Evolutionary conservation across 23 red algal genomes (phyloP).

Genomic region (Gracilaria gracilis): DNA sequence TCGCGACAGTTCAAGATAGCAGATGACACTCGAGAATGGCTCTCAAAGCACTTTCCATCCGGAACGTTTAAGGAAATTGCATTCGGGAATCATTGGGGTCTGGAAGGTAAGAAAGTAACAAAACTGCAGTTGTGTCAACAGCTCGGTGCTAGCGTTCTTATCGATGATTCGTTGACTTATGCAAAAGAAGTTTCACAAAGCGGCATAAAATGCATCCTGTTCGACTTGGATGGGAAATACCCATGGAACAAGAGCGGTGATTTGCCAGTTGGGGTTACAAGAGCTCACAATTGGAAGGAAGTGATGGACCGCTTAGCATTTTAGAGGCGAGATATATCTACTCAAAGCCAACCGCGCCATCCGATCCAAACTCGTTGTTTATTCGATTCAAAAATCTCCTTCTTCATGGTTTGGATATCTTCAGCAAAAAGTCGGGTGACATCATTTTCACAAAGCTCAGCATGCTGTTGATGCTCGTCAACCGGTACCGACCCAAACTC

Average conservation of each 20-base stretch:
- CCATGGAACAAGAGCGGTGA: slow-evolving; percentile 82
- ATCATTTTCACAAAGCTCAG: slow-evolving; percentile 14
- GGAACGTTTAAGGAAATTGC: slow-evolving; percentile 62
- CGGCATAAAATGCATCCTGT: slow-evolving; percentile 71
- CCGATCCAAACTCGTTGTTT: slow-evolving; percentile 69
- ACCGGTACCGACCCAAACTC: background rate
- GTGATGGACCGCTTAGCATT: slow-evolving; percentile 48
- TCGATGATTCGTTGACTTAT: slow-evolving; percentile 82
- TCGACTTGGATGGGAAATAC: slow-evolving; percentile 82
- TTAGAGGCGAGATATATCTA: slow-evolving; percentile 16
- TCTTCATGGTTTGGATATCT: slow-evolving; percentile 51
- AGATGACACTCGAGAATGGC: slow-evolving; percentile 74
- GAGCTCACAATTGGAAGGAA: slow-evolving; percentile 57
- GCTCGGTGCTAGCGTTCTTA: slow-evolving; percentile 65
- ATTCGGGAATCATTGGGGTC: slow-evolving; percentile 90
- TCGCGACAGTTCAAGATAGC: slow-evolving; percentile 82
- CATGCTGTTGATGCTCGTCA: background rate
- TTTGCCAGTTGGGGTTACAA: slow-evolving; percentile 21
- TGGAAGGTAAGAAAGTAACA: slow-evolving; percentile 44
- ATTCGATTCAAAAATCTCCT: slow-evolving; percentile 40
- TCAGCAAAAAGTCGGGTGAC: slow-evolving; percentile 34
- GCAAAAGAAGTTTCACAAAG: slow-evolving; percentile 36
- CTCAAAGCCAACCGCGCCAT: slow-evolving; percentile 65
- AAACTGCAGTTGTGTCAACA: slow-evolving; percentile 83
- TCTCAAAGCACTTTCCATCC: slow-evolving; percentile 48